Percentiles rank a stretch among this genome's conserved stretches.
phyloP scores from a whole-genome alignment of 2,329 filamentous ascomycete genomes.

The Aspergillus texensis region DNA sequence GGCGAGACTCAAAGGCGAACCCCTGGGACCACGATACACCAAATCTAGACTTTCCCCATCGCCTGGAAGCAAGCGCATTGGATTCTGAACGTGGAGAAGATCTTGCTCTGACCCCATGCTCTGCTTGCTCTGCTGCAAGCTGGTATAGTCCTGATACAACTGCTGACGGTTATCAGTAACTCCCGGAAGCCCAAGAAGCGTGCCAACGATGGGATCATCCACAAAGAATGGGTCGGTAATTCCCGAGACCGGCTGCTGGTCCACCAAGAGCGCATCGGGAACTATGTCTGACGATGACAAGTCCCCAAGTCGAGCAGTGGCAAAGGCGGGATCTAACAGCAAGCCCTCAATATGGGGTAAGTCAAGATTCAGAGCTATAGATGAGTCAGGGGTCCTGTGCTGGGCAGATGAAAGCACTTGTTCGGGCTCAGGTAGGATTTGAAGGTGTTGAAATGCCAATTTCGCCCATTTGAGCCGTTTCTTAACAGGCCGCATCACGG shows the following conservation, averaged over 20 bases:
- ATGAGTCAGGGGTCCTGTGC: not conserved
- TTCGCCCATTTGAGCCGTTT: conserved; percentile 8
- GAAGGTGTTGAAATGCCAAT: conserved; percentile 1
- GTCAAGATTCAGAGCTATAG: not conserved
- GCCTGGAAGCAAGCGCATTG: not conserved
- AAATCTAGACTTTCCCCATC: not conserved
- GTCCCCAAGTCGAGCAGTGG: not conserved
- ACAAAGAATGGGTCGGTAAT: not conserved
- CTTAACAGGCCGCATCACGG: conserved; percentile 6
- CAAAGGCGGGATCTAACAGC: not conserved
- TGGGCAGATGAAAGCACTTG: not conserved
- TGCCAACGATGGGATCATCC: not conserved
- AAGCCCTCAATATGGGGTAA: not conserved
- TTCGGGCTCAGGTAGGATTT: not conserved
- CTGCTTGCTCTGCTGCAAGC: not conserved
- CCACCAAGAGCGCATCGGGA: not conserved
- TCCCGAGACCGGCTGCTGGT: not conserved
- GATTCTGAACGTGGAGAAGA: too few relatives aligned
- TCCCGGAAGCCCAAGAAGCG: not conserved
- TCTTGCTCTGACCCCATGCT: not conserved
- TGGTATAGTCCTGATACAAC: not conserved
- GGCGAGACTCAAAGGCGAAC: not conserved
- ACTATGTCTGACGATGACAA: not conserved
- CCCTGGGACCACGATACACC: not conserved
- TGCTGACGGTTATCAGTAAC: not conserved